Evolutionary conservation across 345 rosid species (phyloP).

Genomic region (Raphanus raphanistrum): DNA sequence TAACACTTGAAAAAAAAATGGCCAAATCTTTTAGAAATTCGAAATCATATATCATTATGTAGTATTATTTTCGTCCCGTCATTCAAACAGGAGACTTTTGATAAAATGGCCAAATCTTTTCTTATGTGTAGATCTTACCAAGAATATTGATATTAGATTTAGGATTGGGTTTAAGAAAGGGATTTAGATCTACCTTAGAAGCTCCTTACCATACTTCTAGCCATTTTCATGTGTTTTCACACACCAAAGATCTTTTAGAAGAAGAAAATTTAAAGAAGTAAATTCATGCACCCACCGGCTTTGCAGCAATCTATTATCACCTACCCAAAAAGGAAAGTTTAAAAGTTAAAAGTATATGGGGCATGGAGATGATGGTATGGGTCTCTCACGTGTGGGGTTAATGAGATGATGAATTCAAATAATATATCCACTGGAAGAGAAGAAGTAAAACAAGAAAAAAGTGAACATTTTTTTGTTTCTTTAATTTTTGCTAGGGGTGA

Average conservation of each 20-base stretch:
- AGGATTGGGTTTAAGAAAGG: constrained; percentile 42
- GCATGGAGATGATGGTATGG: constrained; percentile 7
- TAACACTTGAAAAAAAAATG: too few species aligned
- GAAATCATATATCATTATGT: too few species aligned
- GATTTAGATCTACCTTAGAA: constrained; percentile 67
- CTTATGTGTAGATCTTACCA: too few species aligned
- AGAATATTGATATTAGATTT: too few species aligned
- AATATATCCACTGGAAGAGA: constrained; percentile 6
- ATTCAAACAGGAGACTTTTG: too few species aligned
- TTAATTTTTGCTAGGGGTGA: neutral
- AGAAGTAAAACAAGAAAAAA: neutral
- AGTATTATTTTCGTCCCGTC: too few species aligned
- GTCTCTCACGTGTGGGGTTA: constrained; percentile 21
- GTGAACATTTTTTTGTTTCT: neutral
- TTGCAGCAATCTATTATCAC: constrained; percentile 40
- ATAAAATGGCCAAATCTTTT: too few species aligned
- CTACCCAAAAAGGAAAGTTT: constrained; percentile 44
- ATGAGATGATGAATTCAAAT: constrained; percentile 1
- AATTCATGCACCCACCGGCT: constrained; percentile 51
- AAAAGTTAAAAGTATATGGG: constrained; percentile 12
- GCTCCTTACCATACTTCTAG: constrained; percentile 35
- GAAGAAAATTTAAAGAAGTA: constrained; percentile 24
- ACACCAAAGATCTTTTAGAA: constrained; percentile 8
- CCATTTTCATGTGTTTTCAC: constrained; percentile 54
- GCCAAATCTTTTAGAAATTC: neutral